Conservation (phyloP, 1,284 basidiomycete genomes). For the Cutaneotrichosporon daszewskae region DNA sequence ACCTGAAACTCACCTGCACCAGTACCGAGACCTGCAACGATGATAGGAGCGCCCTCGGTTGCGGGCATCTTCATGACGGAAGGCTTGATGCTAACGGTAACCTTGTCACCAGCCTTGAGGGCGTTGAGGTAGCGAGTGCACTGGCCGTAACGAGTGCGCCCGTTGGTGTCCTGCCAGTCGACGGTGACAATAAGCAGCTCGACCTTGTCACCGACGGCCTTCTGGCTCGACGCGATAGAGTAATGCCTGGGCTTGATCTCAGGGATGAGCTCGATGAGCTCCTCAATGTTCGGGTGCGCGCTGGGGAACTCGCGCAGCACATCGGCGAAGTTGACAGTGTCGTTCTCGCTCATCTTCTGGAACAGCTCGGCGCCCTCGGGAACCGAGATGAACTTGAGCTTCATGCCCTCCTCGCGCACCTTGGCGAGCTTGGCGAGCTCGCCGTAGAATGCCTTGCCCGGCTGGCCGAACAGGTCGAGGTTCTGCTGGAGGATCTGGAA, state of each 20-base stretch:
- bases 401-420: constrained; percentile 65
- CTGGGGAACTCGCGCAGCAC: constrained; percentile 73
- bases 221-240: constrained; percentile 92
- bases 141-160: constrained; percentile 78
- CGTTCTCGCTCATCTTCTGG: constrained; percentile 91
- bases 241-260: constrained; percentile 98
- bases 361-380: constrained; percentile 87
- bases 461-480: constrained; percentile 91
- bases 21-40: constrained; percentile 97
- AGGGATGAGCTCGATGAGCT: constrained; percentile 77
- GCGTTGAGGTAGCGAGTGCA: constrained; percentile 91
- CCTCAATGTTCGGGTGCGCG: constrained; percentile 72
- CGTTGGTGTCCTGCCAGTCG: constrained; percentile 81
- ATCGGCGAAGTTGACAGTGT: constrained; percentile 91
- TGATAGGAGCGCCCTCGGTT: constrained; percentile 78
- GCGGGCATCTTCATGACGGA: constrained; percentile 98
- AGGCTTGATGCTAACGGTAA: constrained; percentile 96
- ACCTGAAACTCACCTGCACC: too few relatives aligned
- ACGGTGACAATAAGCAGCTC: constrained; percentile 94
- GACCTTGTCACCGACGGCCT: constrained; percentile 87
- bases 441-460: constrained; percentile 91
- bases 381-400: constrained; percentile 86
- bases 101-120: constrained; percentile 79
- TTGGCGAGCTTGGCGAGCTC: constrained; percentile 76
- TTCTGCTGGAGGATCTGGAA: constrained; percentile 95